Conservation (phyloP, 257 asterid genomes). For the Forsythia viridissima region DNA sequence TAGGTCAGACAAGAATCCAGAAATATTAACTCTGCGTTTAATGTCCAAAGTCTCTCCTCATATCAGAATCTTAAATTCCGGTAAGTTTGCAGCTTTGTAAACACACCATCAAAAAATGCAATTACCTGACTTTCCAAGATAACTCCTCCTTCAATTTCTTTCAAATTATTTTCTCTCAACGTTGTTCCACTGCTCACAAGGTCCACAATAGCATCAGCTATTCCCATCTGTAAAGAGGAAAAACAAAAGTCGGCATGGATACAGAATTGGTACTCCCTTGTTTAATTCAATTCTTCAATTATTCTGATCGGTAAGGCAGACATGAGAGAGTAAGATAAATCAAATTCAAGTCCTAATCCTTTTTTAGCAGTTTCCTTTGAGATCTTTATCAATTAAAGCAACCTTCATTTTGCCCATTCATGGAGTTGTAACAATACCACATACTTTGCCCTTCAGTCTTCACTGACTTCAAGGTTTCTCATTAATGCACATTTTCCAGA, state of each 20-base stretch:
- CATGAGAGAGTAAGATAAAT: neutral
- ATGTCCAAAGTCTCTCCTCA: conserved; percentile 6
- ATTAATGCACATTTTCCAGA: conserved; percentile 1
- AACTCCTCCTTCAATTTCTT: conserved; percentile 90
- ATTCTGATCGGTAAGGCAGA: neutral
- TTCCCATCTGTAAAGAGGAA: conserved; percentile 75
- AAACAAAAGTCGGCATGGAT: conserved; percentile 7
- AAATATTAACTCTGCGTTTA: conserved; percentile 12
- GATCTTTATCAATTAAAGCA: neutral
- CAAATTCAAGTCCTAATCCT: neutral
- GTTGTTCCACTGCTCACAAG: conserved; percentile 99
- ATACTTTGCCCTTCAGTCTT: neutral
- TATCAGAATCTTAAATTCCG: neutral
- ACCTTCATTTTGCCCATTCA: neutral
- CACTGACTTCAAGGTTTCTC: neutral
- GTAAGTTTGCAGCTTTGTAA: conserved; percentile 7
- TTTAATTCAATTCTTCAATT: neutral
- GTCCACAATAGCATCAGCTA: conserved; percentile 97
- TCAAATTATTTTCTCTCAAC: conserved; percentile 83
- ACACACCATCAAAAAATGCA: conserved; percentile 13
- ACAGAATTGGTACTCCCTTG: neutral
- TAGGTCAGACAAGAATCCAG: conserved; percentile 23
- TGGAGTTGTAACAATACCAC: neutral
- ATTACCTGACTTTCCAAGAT: conserved; percentile 94
- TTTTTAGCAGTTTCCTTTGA: neutral